Conservation (phyloP, 2,329 filamentous ascomycete genomes). For the Penicillium sp. region DNA sequence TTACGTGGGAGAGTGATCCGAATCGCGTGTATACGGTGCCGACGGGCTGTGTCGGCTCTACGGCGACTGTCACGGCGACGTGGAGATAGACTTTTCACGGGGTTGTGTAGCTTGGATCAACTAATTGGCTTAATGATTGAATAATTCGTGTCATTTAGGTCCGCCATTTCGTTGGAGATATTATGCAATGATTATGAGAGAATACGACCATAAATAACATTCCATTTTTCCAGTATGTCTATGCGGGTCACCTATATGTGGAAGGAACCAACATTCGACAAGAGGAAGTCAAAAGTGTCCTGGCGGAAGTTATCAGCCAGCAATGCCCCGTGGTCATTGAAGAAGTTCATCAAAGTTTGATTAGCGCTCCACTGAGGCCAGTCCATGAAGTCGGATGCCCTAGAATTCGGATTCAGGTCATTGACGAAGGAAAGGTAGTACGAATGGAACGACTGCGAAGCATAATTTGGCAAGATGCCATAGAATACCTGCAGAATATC, state of each 20-base stretch:
- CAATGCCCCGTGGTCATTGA: constrained; percentile 38
- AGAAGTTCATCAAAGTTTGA: constrained; percentile 55
- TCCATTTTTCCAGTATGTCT: not conserved
- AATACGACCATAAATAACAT: not conserved
- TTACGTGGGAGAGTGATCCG: constrained; percentile 64
- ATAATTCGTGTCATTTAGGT: not conserved
- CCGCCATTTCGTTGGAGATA: not conserved
- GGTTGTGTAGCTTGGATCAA: constrained; percentile 34
- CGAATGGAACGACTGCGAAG: constrained; percentile 59
- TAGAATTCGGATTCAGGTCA: constrained; percentile 68
- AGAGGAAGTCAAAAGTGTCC: constrained; percentile 47
- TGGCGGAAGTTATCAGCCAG: constrained; percentile 54
- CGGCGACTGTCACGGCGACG: constrained; percentile 38
- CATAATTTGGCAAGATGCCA: constrained; percentile 64
- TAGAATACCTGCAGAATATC: constrained; percentile 71
- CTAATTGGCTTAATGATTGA: not conserved
- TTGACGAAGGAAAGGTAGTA: constrained; percentile 76
- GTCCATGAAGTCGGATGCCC: constrained; percentile 41
- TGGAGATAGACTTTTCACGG: constrained; percentile 35
- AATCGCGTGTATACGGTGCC: constrained; percentile 47
- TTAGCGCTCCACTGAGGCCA: constrained; percentile 59
- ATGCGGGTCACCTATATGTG: constrained; percentile 21
- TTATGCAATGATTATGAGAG: constrained; percentile 6
- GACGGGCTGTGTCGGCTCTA: constrained; percentile 35
- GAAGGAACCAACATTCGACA: constrained; percentile 23